Base-by-base conservation (phyloP, 2,329 filamentous ascomycete genomes). In the Aspergillus intermedius region DNA sequence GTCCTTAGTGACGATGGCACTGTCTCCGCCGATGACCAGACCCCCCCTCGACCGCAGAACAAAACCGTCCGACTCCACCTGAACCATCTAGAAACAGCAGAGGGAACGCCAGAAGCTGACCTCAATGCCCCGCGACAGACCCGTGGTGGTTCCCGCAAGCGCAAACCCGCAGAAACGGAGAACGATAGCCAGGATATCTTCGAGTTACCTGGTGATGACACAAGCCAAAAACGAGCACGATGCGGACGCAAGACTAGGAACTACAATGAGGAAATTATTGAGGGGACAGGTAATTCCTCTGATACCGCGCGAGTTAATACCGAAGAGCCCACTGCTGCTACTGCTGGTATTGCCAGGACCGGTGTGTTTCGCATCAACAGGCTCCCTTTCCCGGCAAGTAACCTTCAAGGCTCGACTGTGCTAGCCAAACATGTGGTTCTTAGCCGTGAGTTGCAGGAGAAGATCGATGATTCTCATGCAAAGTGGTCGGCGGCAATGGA, bases 381-480 rank as follows among this genome's bases (percentile, higher is more conserved):
- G 3, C 21, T n/a, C 44, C 46, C 44, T 28, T 47, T 51, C 34
- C 43, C 56, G 8, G 9, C 19, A 3, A 54, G 57, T 25, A 53
- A 49, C 13, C 23, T 63, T 21, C 34, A 54, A 35, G 58, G 54
- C n/a, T 52, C 62, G 7, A 53, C 59, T 43, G 46, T 53, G 25
- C 41, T 63, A 44, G 58, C 63, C 75, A 25, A 59, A 70, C 73
- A 57, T 42, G 79, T 72, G 12, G 80, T 78, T 1, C 78, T 80
- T 17, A 83, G 73, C 8, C 77, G 74, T 1, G 81, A 85, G 4
- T 77, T 78, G 1, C 74, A 79, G 1, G 74, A 67, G 10, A 77
- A 76, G 55, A 78, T 84, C 1, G 75, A 72, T 10, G 79, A 71
- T 1, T 81, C 79, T 5, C 77, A 78, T 21, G 76, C 70, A 19